A percentile compares a stretch with the other conserved stretches of the same genome.
Evolutionary conservation across 371 early-diverging fungal genomes (phyloP).

Genomic region (Parasitella parasitica): DNA sequence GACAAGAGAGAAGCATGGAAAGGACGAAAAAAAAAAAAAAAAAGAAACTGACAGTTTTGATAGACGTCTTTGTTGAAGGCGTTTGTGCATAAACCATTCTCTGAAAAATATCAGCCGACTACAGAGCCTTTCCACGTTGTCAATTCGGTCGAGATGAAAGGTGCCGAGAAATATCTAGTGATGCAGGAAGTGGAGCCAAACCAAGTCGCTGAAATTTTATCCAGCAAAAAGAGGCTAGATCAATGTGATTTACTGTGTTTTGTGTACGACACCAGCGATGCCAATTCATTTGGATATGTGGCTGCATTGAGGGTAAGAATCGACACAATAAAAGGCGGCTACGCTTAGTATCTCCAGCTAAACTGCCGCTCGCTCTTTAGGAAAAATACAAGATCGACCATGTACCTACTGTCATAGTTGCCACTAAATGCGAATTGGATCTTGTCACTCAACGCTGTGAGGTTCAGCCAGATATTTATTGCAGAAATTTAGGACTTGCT

Average conservation of each 20-base stretch:
- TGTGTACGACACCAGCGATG: slow-evolving; percentile 94
- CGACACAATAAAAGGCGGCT: no score
- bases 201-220: slow-evolving; percentile 76
- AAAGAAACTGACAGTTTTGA: not conserved
- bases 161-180: slow-evolving; percentile 91
- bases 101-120: slow-evolving; percentile 75
- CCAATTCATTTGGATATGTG: slow-evolving; percentile 90
- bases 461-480: slow-evolving; percentile 91
- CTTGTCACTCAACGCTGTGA: slow-evolving; percentile 72
- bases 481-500: slow-evolving; percentile 79
- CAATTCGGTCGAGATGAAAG: slow-evolving; percentile 92
- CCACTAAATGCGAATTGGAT: slow-evolving; percentile 92
- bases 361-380: no score
- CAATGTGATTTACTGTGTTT: slow-evolving; percentile 90
- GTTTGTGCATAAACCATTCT: slow-evolving; percentile 82
- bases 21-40: not conserved
- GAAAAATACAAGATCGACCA: slow-evolving; percentile 80
- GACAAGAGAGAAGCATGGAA: not conserved
- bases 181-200: slow-evolving; percentile 89
- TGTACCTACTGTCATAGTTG: slow-evolving; percentile 88
- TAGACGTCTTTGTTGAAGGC: slow-evolving; percentile 81
- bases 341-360: no score
- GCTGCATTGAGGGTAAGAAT: slow-evolving; percentile 76
- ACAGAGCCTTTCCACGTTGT: slow-evolving; percentile 79
- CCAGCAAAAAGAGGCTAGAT: slow-evolving; percentile 76